These are phyloP conservation scores for Leccinum pachyderme DNA, from an alignment of 1,284 basidiomycete species.

Conservation along the genomic window DNA sequence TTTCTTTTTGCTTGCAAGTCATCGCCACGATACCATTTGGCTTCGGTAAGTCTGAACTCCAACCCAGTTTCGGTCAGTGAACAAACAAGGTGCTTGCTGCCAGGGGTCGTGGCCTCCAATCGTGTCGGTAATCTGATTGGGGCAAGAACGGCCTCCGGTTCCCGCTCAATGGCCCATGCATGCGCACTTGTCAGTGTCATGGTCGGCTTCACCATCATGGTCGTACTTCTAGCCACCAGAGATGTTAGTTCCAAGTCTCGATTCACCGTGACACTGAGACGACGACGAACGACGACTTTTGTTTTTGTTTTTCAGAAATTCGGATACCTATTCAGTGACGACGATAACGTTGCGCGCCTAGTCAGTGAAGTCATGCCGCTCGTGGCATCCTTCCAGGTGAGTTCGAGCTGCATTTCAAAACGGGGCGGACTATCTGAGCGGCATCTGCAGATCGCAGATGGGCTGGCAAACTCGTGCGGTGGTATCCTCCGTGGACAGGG, in stretches of 20 bases:
- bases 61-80: not conserved
- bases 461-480: constrained; percentile 70
- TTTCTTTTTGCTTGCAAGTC: constrained; percentile 19
- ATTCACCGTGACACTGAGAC: constrained; percentile 6
- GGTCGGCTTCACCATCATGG: constrained; percentile 58
- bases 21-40: constrained; percentile 30
- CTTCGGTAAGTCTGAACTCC: constrained; percentile 21
- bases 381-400: constrained; percentile 75
- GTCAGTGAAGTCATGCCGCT: constrained; percentile 75
- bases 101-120: constrained; percentile 69
- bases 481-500: constrained; percentile 70
- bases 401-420: constrained; percentile 1
- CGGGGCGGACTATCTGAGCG: not conserved
- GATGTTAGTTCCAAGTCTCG: constrained; percentile 40
- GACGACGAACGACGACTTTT: too few species aligned
- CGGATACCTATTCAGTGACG: constrained; percentile 71
- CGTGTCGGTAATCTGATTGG: constrained; percentile 76
- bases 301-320: constrained; percentile 40
- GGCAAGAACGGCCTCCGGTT: constrained; percentile 48
- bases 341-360: constrained; percentile 55
- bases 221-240: constrained; percentile 53
- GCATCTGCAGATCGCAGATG: constrained; percentile 55
- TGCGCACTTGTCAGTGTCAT: constrained; percentile 63
- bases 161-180: constrained; percentile 60
- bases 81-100: not conserved